A percentile compares a stretch with the other conserved stretches of the same genome.
Evolutionary conservation across 2,329 filamentous ascomycete genomes (phyloP).

Genomic region (Colletotrichum tropicale): DNA sequence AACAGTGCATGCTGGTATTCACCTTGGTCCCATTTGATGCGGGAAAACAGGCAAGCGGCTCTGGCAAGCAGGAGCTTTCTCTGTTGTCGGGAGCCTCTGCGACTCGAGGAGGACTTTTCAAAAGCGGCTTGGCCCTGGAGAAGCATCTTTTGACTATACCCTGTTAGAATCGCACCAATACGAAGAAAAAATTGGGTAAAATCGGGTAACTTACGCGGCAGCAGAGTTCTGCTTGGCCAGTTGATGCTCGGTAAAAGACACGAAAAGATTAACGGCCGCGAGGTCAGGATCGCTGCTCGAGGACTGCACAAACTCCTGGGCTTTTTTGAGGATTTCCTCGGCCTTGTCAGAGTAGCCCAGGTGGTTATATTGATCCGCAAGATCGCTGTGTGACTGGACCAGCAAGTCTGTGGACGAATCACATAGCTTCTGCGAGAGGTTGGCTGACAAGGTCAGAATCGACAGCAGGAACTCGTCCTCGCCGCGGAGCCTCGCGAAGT

Average conservation of each 20-base stretch:
- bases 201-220: constrained; percentile 52
- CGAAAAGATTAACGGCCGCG: constrained; percentile 59
- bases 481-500: constrained; percentile 57
- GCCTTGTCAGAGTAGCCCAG: constrained; percentile 58
- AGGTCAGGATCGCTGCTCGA: constrained; percentile 40
- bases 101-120: constrained; percentile 9
- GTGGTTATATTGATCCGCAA: constrained; percentile 58
- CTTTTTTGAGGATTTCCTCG: constrained; percentile 59
- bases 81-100: constrained; percentile 25
- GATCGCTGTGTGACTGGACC: constrained; percentile 49
- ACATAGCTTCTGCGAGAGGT: constrained; percentile 40
- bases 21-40: constrained; percentile 67
- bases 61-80: constrained; percentile 59
- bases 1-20: constrained; percentile 62
- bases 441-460: constrained; percentile 50
- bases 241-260: constrained; percentile 78
- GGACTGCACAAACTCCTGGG: constrained; percentile 52
- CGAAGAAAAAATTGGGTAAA: neutral
- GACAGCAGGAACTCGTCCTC: constrained; percentile 49
- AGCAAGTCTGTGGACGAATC: constrained; percentile 39
- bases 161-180: neutral
- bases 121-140: constrained; percentile 4
- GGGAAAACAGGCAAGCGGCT: constrained; percentile 68
- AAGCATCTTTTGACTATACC: constrained; percentile 11
- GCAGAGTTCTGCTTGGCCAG: constrained; percentile 69